phyloP scores from a whole-genome alignment of 257 asterid species.

The Lycium ferocissimum region DNA sequence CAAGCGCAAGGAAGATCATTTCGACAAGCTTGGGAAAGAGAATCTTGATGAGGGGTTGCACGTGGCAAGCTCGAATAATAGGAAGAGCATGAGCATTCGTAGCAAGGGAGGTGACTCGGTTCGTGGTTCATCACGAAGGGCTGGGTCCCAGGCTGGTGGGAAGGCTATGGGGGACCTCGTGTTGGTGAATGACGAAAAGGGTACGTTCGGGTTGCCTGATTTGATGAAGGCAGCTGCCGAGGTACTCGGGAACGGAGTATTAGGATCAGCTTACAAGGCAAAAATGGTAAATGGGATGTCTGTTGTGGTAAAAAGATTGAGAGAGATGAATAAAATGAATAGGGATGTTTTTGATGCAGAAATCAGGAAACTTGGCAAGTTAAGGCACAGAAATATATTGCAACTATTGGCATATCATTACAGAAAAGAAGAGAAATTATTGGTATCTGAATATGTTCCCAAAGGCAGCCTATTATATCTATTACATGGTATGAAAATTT shows the following conservation, averaged over 20 bases:
- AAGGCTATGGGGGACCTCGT: conserved; percentile 58
- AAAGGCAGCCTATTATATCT: conserved; percentile 75
- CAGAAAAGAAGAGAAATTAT: conserved; percentile 83
- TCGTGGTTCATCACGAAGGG: conserved; percentile 46
- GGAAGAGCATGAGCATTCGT: conserved; percentile 41
- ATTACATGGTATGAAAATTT: conserved; percentile 65
- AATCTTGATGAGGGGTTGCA: conserved; percentile 58
- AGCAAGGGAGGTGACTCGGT: conserved; percentile 40
- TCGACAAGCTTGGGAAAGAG: conserved; percentile 53
- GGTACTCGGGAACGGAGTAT: conserved; percentile 80
- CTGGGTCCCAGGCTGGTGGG: conserved; percentile 31
- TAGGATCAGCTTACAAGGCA: conserved; percentile 93
- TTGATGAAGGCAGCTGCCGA: conserved; percentile 99
- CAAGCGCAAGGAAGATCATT: conserved; percentile 52
- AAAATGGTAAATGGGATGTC: conserved; percentile 64
- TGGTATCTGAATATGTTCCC: conserved; percentile 69
- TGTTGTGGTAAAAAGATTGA: conserved; percentile 87
- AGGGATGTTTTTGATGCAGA: conserved; percentile 69
- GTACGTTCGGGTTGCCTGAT: conserved; percentile 74
- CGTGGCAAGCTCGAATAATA: conserved; percentile 39
- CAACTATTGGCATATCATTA: conserved; percentile 83
- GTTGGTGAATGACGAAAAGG: conserved; percentile 73
- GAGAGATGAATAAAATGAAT: conserved; percentile 71
- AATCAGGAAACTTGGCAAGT: conserved; percentile 63
- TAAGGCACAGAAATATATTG: conserved; percentile 66